Base-by-base conservation (phyloP, 345 rosid genomes). In the Erodium maritimum region DNA sequence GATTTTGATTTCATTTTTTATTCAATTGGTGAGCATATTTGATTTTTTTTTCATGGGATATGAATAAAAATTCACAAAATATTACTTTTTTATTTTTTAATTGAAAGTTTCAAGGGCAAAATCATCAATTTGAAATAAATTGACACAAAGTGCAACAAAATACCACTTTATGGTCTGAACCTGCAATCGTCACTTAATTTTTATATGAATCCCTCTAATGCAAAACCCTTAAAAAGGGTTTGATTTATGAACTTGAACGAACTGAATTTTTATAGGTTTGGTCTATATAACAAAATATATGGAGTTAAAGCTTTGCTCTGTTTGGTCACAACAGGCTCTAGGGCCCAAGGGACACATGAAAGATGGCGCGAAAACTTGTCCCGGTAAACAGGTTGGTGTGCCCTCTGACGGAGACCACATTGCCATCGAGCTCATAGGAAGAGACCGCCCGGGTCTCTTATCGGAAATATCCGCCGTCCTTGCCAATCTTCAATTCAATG, bases 401-500 rank as follows among this genome's bases (percentile, higher is more conserved):
- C 96, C 82, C 67, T 82, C 91, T 21, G 67, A 83, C 60, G 96
- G 94, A 14, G 86, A 84, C 60, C 80, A 91, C 73, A 91, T 90
- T 14, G 84, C 96, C 52, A 83, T 91, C 18, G 98, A 91, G 75
- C 86, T 91, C 61, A 83, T 74, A 54, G 98, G 91, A 57, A 71
- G 78, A 52, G 98, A 91, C 63, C 86, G 96, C 14, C 91, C 95
- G 13, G 98, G 96, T 55, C 88, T 91, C 48, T 75, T 91, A 61
- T 86, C 96, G 0, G 98, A 91, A 61, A 75, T 91, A 67, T 81
- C 83, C 17, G 91, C 98, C 17, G 79, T 86, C 69, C 83, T 91
- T 37, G 84, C 93, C 53, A 75, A 77, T 68, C 91, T 88, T 23
- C 76, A 80, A 58, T 79, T 84, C 75, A 86, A 91, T 17, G 96